Evolutionary conservation across 352 stramenopile genomes (phyloP).

Genomic region (Bremia lactucae): DNA sequence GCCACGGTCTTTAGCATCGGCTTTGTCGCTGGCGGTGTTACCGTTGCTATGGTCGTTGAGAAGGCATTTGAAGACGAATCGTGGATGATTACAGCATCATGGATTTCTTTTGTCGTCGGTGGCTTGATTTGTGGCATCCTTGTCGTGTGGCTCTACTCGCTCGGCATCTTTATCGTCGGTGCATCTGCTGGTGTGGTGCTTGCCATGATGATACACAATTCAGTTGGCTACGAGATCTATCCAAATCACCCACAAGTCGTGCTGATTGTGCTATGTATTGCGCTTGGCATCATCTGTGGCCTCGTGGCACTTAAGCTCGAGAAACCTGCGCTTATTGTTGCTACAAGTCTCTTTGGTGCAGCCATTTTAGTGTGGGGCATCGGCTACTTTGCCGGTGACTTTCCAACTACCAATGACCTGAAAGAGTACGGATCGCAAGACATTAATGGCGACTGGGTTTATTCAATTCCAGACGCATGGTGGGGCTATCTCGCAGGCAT

Average conservation of each 20-base stretch:
- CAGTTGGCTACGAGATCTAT: conserved; percentile 44
- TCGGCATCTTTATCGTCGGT: conserved; percentile 48
- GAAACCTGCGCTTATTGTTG: conserved; percentile 38
- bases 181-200: conserved; percentile 40
- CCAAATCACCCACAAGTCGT: conserved; percentile 35
- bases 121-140: conserved; percentile 35
- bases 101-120: conserved; percentile 44
- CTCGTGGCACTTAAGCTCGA: conserved; percentile 38
- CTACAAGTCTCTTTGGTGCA: conserved; percentile 45
- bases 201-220: conserved; percentile 40
- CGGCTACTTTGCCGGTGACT: conserved; percentile 55
- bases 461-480: conserved; percentile 46
- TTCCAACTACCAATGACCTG: conserved; percentile 39
- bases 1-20: conserved; percentile 39
- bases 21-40: conserved; percentile 41
- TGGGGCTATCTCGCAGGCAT: conserved; percentile 47
- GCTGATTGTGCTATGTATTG: conserved; percentile 35
- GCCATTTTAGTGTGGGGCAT: conserved; percentile 41
- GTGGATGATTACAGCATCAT: conserved; percentile 45
- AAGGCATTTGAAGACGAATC: conserved; percentile 30
- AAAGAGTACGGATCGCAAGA: conserved; percentile 28
- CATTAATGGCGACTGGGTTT: conserved; percentile 35
- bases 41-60: conserved; percentile 29
- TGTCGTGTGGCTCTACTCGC: conserved; percentile 36
- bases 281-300: conserved; percentile 28